Evolutionary conservation across 176 grass and related monocot genomes (phyloP).

Genomic region (Bothriochloa decipiens): DNA sequence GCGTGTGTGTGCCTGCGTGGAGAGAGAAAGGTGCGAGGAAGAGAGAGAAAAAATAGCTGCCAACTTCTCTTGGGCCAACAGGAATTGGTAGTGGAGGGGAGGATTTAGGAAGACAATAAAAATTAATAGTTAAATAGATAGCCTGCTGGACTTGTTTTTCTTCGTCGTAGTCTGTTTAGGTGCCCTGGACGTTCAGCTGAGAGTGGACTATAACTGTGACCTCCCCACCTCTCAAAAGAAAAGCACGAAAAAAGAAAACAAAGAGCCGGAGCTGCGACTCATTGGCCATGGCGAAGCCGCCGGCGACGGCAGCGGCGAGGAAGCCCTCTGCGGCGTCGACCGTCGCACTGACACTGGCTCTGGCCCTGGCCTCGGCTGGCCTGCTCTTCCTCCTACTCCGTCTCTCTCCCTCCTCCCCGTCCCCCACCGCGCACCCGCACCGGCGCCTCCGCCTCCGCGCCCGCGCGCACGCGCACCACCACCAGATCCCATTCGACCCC

Average conservation of each 20-base stretch:
- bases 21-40: no score
- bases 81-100: no score
- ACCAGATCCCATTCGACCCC: slow-evolving; percentile 83
- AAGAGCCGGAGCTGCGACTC: neutral
- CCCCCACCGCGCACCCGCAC: slow-evolving; percentile 45
- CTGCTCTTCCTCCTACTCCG: slow-evolving; percentile 61
- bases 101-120: no score
- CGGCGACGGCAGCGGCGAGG: slow-evolving; percentile 26
- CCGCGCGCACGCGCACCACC: slow-evolving; percentile 27
- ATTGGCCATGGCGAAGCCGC: slow-evolving; percentile 49
- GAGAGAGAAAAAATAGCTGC: no score
- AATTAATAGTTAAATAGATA: no score
- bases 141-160: no score
- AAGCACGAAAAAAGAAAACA: neutral
- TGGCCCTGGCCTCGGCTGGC: slow-evolving; percentile 45
- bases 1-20: no score
- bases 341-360: slow-evolving; percentile 32
- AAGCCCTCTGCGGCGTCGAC: slow-evolving; percentile 42
- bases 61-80: no score
- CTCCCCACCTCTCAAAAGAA: neutral
- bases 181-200: no score
- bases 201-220: neutral
- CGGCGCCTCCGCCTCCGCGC: slow-evolving; percentile 83
- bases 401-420: slow-evolving; percentile 53
- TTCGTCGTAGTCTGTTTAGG: no score